Base-by-base conservation (phyloP, 1,284 basidiomycete species). In the Apiotrichum akiyoshidainum region DNA sequence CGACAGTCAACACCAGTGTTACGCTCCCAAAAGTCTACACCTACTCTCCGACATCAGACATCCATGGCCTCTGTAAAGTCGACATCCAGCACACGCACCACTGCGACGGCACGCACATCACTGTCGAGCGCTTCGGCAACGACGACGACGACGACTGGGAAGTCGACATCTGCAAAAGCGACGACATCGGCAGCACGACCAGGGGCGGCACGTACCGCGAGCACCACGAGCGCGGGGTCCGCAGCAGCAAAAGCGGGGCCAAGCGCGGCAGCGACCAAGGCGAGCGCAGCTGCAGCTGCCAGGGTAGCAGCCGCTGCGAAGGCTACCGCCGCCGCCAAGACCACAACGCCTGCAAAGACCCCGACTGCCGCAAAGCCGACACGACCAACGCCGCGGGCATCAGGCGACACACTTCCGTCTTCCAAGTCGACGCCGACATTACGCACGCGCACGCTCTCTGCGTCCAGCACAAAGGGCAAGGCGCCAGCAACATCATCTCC, bases 371-470 rank as follows among this genome's bases (percentile, higher is more conserved):
- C 12, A 21, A 39, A 53, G 19, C 37, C 48, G 6, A 19, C n/a
- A 26, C 35, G 21, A 34, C 48, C 48, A 17, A 40, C 48, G 3
- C 12, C 48, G 16, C 48, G 48, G 21, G 35, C 48, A 6, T 39
- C 48, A 11, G 48, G 9, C 12, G 48, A 50, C 5, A 35, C 19
- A 2, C 21, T 50, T 10, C 48, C 48, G 37, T 17, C 48, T 12
- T 50, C 48, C 13, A 50, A 50, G 48, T 40, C 48, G 35, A 39
- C 39, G 19, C 41, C 40, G 31, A 41, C 59, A 16, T 26, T 56
- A 14, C 55, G 59, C 14, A 48, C 52, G 6, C 60, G 60, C 4
- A 58, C 57, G 1, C 34, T 54, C 37, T 61, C 60, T 5, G 33
- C 52, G 11, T 34, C 60, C 6, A 61, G 60, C 11, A 39, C 51